Conservation (phyloP, 1,284 basidiomycete species). For the Papiliotrema terrestris region DNA sequence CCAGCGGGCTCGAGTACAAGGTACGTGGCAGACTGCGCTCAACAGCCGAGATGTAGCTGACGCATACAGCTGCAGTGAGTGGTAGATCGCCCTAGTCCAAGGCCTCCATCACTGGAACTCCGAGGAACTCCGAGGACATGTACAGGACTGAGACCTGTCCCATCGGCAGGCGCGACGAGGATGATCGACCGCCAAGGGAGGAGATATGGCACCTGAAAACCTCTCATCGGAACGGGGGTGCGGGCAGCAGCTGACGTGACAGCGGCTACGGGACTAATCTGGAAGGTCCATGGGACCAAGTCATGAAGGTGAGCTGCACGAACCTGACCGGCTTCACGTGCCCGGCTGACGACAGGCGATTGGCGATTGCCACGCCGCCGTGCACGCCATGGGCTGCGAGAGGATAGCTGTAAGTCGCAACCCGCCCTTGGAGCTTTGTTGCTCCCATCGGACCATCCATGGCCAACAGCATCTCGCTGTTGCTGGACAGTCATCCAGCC, state of each 20-base stretch:
- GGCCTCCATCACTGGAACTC: no score
- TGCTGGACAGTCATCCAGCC: no score
- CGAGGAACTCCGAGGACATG: no score
- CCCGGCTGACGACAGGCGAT: conserved; percentile 23
- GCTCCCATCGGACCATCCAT: no score
- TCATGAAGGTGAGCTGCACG: conserved; percentile 48
- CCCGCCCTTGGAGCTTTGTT: not conserved
- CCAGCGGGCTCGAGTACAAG: conserved; percentile 74
- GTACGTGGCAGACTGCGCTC: conserved; percentile 47
- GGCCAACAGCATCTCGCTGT: no score
- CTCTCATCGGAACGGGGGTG: no score
- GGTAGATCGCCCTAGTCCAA: no score
- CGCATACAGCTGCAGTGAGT: conserved; percentile 54
- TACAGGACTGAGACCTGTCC: no score
- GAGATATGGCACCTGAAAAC: no score
- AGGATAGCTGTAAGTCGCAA: conserved; percentile 37
- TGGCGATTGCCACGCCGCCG: conserved; percentile 78
- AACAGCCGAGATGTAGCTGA: not conserved
- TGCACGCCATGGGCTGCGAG: conserved; percentile 59
- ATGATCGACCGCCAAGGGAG: no score
- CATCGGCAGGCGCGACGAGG: no score
- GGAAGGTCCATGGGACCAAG: conserved; percentile 79
- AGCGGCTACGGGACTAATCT: conserved; percentile 89
- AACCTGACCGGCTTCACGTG: not conserved
- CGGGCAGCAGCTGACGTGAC: not conserved